These are phyloP conservation scores for Thermomucor indicae-seudaticae DNA, from an alignment of 371 early-diverging fungal species.

Conservation along the genomic window DNA sequence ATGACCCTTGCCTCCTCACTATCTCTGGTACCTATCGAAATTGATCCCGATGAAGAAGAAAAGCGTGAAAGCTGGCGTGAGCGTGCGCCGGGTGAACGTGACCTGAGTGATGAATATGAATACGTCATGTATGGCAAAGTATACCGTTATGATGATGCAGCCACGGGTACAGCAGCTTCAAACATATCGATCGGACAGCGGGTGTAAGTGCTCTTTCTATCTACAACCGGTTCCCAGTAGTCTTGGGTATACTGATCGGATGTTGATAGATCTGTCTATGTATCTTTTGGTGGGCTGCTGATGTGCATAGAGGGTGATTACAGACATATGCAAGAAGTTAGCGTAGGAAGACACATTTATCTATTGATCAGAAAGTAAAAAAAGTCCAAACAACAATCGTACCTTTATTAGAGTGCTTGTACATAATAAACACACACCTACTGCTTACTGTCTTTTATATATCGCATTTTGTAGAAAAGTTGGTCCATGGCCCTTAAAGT, in stretches of 20 bases:
- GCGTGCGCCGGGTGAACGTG: slow-evolving; percentile 61
- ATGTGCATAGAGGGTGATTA: slow-evolving; percentile 89
- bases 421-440: no score
- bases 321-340: slow-evolving; percentile 76
- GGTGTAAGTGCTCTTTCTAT: slow-evolving; percentile 58
- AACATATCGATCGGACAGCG: slow-evolving; percentile 36
- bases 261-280: slow-evolving; percentile 67
- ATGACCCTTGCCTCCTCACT: slow-evolving; percentile 80
- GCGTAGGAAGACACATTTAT: slow-evolving; percentile 84
- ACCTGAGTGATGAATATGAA: slow-evolving; percentile 92
- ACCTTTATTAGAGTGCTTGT: no score
- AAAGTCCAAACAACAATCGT: no score
- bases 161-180: slow-evolving; percentile 31
- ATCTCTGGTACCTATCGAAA: slow-evolving; percentile 40
- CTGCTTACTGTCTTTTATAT: no score
- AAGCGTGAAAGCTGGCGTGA: slow-evolving; percentile 61
- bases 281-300: slow-evolving; percentile 92
- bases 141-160: slow-evolving; percentile 87
- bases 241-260: not conserved
- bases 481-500: no score
- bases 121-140: slow-evolving; percentile 98
- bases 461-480: no score
- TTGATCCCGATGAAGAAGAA: slow-evolving; percentile 31
- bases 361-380: slow-evolving; percentile 81
- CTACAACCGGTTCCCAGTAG: not conserved